phyloP scores from a whole-genome alignment of 2,329 filamentous ascomycete species.

The Botryotinia narcissicola region DNA sequence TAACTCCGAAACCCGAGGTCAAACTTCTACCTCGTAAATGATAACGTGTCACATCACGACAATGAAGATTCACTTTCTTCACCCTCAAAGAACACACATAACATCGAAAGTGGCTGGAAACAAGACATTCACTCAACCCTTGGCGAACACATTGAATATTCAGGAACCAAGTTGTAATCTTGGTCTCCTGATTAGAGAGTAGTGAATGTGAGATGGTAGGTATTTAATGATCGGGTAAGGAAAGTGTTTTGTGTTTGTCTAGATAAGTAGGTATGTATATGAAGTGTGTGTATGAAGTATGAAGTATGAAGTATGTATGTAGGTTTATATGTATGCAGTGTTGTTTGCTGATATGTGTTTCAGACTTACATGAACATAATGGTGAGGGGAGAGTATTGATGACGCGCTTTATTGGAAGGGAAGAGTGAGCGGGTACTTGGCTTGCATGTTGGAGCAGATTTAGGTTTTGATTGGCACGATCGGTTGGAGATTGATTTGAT shows the following conservation, averaged over 20 bases:
- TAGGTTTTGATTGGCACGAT: not conserved
- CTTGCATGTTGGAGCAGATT: not conserved
- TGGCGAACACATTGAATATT: not conserved
- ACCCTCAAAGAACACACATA: no score
- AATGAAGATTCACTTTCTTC: not conserved
- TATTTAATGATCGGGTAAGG: not conserved
- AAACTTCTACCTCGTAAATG: not conserved
- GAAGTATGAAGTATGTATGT: not conserved
- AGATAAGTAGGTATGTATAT: no score
- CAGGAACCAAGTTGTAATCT: not conserved
- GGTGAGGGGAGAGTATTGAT: not conserved
- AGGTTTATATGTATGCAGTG: not conserved
- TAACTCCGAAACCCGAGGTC: not conserved
- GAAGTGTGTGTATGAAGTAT: no score
- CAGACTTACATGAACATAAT: not conserved
- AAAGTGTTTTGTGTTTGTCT: not conserved
- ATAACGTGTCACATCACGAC: not conserved
- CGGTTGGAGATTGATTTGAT: not conserved
- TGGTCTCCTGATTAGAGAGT: not conserved
- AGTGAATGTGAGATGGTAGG: not conserved
- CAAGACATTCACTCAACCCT: not conserved
- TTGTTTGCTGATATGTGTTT: slow-evolving; percentile 3
- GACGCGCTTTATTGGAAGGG: not conserved
- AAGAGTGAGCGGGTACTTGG: not conserved
- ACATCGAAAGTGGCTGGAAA: not conserved